phyloP scores from a whole-genome alignment of 1,284 basidiomycete species.

The Cutaneotrichosporon mucoides region DNA sequence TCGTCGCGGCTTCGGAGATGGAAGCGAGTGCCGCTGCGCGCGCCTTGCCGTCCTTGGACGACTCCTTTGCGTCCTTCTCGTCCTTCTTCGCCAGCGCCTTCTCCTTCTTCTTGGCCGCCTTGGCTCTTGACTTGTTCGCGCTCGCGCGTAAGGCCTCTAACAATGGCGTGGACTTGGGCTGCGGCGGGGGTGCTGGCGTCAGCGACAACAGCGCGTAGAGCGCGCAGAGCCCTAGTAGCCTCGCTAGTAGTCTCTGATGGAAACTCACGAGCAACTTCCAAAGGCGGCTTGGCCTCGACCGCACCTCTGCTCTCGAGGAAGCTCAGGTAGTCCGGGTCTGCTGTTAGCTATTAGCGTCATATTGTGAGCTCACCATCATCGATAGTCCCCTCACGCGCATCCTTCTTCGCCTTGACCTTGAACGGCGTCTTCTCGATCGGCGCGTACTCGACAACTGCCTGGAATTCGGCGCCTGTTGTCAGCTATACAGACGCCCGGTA shows the following conservation, averaged over 20 bases:
- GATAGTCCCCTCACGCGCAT: constrained; percentile 45
- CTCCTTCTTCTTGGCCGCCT: constrained; percentile 56
- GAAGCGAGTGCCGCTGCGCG: constrained; percentile 32
- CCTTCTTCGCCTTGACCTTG: constrained; percentile 38
- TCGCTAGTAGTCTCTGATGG: background rate
- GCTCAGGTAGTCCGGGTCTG: constrained; percentile 75
- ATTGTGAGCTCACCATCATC: constrained; percentile 34
- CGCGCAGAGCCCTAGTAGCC: too few species aligned
- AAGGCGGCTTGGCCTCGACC: constrained; percentile 50
- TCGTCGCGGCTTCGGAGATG: constrained; percentile 32
- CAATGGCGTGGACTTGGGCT: constrained; percentile 73
- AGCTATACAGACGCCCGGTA: background rate
- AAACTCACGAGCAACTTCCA: constrained; percentile 61
- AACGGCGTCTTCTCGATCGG: constrained; percentile 70
- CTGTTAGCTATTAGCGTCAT: background rate
- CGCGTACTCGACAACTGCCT: constrained; percentile 88
- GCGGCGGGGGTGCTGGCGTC: constrained; percentile 22
- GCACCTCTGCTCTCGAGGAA: constrained; percentile 62
- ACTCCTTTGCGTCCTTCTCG: constrained; percentile 53
- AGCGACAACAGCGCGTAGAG: background rate
- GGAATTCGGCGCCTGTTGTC: constrained; percentile 70
- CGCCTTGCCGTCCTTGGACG: constrained; percentile 48
- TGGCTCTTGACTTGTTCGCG: constrained; percentile 13
- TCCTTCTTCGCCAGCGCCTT: constrained; percentile 29
- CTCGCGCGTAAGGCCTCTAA: constrained; percentile 73